Evolutionary conservation across 2,329 filamentous ascomycete species (phyloP).

Genomic region (Fusarium mundagurra): DNA sequence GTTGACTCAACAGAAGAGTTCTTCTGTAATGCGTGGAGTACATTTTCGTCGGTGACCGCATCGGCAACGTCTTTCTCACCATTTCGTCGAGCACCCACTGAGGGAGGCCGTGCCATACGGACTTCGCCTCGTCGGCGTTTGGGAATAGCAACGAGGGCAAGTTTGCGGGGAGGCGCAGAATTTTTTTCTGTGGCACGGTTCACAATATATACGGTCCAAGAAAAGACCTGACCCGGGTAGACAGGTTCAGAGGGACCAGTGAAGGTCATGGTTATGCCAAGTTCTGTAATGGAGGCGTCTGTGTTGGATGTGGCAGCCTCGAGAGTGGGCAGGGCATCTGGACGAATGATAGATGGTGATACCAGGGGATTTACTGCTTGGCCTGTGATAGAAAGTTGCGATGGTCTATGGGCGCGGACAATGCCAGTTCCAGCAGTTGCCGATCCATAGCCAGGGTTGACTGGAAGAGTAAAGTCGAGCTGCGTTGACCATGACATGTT

Average conservation of each 20-base stretch:
- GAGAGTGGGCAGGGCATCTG: conserved; percentile 68
- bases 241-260: conserved; percentile 67
- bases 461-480: conserved; percentile 74
- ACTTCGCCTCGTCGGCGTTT: conserved; percentile 69
- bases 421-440: conserved; percentile 63
- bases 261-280: conserved; percentile 81
- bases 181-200: conserved; percentile 68
- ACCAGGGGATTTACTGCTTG: conserved; percentile 64
- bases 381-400: conserved; percentile 69
- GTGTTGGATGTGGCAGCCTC: conserved; percentile 61
- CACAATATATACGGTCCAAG: conserved; percentile 79
- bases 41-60: conserved; percentile 76
- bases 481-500: conserved; percentile 74
- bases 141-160: conserved; percentile 75
- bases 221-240: conserved; percentile 72
- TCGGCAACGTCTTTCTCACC: conserved; percentile 63
- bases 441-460: conserved; percentile 70
- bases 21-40: conserved; percentile 76
- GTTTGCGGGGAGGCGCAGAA: conserved; percentile 66
- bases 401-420: conserved; percentile 69
- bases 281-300: conserved; percentile 63
- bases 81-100: conserved; percentile 53
- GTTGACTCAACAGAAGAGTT: conserved; percentile 70
- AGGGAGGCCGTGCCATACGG: conserved; percentile 63
- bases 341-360: conserved; percentile 65